A percentile compares a stretch with the other conserved stretches of the same genome.
Evolutionary conservation across 768 basidiomycete genomes (phyloP).

Genomic region (Dioszegia aurantiaca): DNA sequence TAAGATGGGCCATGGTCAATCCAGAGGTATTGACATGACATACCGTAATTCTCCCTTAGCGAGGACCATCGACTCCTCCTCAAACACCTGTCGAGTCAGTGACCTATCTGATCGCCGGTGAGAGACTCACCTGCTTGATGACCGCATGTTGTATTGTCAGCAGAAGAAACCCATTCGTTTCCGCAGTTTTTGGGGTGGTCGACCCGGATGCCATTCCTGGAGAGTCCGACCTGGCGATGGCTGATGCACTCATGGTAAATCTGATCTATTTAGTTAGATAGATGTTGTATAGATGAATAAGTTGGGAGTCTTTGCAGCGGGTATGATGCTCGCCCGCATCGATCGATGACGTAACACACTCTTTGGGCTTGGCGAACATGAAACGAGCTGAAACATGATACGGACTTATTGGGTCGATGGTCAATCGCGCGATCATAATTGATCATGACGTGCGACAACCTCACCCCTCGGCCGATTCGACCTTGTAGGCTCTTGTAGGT

Average conservation of each 20-base stretch:
- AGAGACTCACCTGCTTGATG: slow-evolving; percentile 43
- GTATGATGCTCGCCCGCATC: too few species aligned
- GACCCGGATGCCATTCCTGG: slow-evolving; percentile 16
- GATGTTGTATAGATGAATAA: not conserved
- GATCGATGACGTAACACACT: not conserved
- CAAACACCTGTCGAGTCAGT: slow-evolving; percentile 27
- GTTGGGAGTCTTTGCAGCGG: too few species aligned
- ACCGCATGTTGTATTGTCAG: slow-evolving; percentile 43
- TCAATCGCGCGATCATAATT: too few species aligned
- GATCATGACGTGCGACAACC: too few species aligned
- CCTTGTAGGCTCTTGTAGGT: too few species aligned
- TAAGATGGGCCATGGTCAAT: slow-evolving; percentile 20
- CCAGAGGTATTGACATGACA: not conserved
- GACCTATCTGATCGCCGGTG: not conserved
- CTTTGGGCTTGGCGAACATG: not conserved
- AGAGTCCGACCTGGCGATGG: not conserved
- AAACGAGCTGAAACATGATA: too few species aligned
- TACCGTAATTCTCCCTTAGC: slow-evolving; percentile 46
- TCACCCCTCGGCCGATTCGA: too few species aligned
- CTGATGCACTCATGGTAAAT: not conserved
- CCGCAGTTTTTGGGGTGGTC: slow-evolving; percentile 23
- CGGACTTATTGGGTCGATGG: too few species aligned
- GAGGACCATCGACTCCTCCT: slow-evolving; percentile 35
- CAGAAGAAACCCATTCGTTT: slow-evolving; percentile 46
- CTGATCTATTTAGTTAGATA: not conserved